Conservation (phyloP, 176 grass and related monocot genomes). For the Calamus simplicifolius region DNA sequence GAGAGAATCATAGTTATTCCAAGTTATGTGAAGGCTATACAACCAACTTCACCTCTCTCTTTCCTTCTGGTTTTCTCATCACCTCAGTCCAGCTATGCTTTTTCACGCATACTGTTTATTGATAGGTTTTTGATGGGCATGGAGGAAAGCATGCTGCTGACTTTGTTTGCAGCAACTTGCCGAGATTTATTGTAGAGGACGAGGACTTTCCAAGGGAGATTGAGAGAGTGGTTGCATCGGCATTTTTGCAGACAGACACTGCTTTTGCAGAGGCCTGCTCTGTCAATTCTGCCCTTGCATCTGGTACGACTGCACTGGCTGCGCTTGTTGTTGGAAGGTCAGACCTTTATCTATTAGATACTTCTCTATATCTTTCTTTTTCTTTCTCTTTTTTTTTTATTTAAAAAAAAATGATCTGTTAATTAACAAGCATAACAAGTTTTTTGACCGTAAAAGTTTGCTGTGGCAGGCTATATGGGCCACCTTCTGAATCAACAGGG, state of each 20-base stretch:
- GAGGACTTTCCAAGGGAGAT: conserved; percentile 71
- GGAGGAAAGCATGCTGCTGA: conserved; percentile 97
- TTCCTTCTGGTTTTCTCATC: neutral
- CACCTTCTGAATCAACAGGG: no score
- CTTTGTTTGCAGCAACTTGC: conserved; percentile 74
- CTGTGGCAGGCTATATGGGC: no score
- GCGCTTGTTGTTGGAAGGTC: conserved; percentile 79
- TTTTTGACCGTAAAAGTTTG: no score
- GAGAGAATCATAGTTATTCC: no score
- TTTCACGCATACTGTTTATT: conserved; percentile 15
- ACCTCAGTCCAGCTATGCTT: neutral
- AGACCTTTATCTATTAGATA: neutral
- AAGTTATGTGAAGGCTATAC: no score
- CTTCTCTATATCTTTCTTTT: no score
- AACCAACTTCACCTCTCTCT: neutral
- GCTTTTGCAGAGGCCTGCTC: conserved; percentile 83
- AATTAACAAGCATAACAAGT: no score
- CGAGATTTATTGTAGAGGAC: conserved; percentile 68
- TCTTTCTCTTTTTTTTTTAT: no score
- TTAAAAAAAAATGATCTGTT: no score
- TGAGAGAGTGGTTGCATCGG: conserved; percentile 66
- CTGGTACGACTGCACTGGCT: conserved; percentile 85
- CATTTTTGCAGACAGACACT: conserved; percentile 82
- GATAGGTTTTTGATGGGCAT: conserved; percentile 93
- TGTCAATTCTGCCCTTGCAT: conserved; percentile 65